Conservation (phyloP, 78 protist species). For the Dictyostelium firmibasis region DNA sequence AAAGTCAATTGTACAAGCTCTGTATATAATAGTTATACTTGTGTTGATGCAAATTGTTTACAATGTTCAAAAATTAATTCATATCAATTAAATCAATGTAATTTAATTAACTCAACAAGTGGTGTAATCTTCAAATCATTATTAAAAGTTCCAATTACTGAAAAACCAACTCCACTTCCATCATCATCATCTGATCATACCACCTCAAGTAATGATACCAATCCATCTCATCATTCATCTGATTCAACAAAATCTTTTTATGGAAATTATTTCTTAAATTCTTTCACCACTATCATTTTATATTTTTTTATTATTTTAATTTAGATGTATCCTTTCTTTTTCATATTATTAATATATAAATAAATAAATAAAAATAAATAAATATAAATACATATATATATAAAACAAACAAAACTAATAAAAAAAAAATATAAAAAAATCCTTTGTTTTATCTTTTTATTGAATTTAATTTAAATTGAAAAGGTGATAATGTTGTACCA, state of each 20-base stretch:
- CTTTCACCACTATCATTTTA: not conserved
- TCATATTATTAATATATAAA: no score
- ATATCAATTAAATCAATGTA: not conserved
- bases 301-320: not conserved
- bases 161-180: constrained; percentile 3
- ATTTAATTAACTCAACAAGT: not conserved
- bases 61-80: not conserved
- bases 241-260: not conserved
- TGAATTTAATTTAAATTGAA: not conserved
- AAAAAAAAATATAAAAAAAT: no score
- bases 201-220: not conserved
- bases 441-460: not conserved
- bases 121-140: not conserved
- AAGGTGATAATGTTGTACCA: not conserved
- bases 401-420: no score
- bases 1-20: not conserved
- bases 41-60: not conserved
- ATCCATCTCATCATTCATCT: not conserved
- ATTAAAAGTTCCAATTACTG: not conserved
- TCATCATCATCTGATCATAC: not conserved
- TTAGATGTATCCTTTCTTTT: no score
- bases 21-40: not conserved
- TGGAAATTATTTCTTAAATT: no score
- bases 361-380: no score
- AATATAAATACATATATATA: no score